Evolutionary conservation across 2,329 filamentous ascomycete species (phyloP).

Genomic region (Fusarium tuaranense): DNA sequence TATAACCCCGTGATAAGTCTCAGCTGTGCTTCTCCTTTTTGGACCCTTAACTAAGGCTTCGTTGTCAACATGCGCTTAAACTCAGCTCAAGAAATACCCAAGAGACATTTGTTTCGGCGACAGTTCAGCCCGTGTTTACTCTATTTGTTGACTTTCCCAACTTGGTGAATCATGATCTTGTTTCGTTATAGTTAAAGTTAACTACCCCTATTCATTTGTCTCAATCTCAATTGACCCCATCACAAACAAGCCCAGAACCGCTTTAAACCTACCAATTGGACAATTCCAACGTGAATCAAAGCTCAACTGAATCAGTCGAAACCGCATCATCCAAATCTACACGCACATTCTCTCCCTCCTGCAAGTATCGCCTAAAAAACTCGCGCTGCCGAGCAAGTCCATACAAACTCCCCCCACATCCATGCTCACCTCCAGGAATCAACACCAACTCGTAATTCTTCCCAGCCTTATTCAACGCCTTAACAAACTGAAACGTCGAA

Average conservation of each 20-base stretch:
- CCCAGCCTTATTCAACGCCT: constrained; percentile 41
- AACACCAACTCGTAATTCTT: constrained; percentile 47
- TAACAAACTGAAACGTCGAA: constrained; percentile 45
- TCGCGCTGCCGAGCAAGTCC: constrained; percentile 33
- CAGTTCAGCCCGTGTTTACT: not conserved
- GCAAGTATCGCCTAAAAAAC: constrained; percentile 33
- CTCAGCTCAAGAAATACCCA: not conserved
- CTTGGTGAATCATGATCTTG: not conserved
- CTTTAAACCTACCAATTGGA: not conserved
- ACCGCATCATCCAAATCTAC: constrained; percentile 9
- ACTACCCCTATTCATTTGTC: not conserved
- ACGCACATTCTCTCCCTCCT: not conserved
- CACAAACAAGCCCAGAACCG: not conserved
- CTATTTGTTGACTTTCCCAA: not conserved
- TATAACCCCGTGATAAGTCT: not conserved
- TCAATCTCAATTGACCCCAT: not conserved
- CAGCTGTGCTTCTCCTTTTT: not conserved
- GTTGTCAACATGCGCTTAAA: not conserved
- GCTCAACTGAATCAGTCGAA: not conserved
- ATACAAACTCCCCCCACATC: constrained; percentile 27
- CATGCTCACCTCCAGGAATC: constrained; percentile 41
- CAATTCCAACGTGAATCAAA: too few species aligned
- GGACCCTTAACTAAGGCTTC: not conserved
- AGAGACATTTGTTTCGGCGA: not conserved
- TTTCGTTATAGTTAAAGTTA: not conserved